Evolutionary conservation across 306 rosid genomes (phyloP).

Genomic region (Acmispon strigosus): DNA sequence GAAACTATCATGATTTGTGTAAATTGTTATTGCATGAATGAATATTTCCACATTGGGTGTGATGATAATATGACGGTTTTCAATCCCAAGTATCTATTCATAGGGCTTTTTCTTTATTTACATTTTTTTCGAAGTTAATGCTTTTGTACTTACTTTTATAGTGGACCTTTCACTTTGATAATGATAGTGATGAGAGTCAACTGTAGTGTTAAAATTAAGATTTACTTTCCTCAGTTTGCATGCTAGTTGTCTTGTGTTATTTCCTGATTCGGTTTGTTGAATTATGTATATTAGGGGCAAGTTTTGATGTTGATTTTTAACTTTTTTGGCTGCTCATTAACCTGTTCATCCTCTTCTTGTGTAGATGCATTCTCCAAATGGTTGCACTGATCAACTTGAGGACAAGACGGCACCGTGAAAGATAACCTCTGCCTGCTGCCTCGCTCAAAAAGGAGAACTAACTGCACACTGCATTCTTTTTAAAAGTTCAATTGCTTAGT

Average conservation of each 20-base stretch:
- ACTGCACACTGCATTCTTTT: conserved; percentile 13
- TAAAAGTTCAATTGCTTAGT: neutral
- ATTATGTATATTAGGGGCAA: neutral
- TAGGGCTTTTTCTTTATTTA: too few species aligned
- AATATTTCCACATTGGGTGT: neutral
- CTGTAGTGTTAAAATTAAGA: neutral
- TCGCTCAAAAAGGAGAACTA: neutral
- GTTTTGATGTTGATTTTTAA: neutral
- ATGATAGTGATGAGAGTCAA: neutral
- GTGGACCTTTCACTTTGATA: neutral
- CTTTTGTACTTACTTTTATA: neutral
- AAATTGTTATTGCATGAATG: neutral
- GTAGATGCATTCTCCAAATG: conserved; percentile 25
- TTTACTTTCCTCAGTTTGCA: neutral
- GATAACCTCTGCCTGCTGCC: neutral
- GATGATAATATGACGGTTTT: too few species aligned
- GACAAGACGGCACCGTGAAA: conserved; percentile 28
- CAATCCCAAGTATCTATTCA: too few species aligned
- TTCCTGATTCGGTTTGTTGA: neutral
- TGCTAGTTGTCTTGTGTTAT: neutral
- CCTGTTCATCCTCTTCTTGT: conserved; percentile 8
- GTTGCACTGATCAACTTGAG: conserved; percentile 24
- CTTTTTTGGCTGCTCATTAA: neutral
- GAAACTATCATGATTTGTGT: neutral
- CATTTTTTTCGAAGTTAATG: neutral